These are phyloP conservation scores for Trametes maxima DNA, from an alignment of 768 basidiomycete species.

Conservation along the genomic window DNA sequence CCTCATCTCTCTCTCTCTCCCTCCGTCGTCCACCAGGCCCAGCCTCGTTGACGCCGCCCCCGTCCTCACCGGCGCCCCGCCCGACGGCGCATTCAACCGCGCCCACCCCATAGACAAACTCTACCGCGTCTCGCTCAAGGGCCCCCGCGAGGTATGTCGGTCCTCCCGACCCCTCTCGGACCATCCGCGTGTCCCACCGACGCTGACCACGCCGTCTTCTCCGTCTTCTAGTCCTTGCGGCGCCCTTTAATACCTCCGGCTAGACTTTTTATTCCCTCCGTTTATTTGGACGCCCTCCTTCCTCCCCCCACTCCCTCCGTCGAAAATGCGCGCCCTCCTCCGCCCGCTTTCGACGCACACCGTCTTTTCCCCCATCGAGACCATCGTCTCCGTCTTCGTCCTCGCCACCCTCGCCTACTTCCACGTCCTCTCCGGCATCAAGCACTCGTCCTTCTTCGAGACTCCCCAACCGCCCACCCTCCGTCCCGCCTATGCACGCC, in stretches of 20 bases:
- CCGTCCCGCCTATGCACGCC: constrained; percentile 57
- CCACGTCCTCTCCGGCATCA: constrained; percentile 87
- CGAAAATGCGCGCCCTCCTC: constrained; percentile 58
- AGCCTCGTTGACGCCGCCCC: constrained; percentile 11
- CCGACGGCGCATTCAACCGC: constrained; percentile 23
- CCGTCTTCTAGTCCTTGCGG: constrained; percentile 1
- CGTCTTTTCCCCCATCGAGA: constrained; percentile 81
- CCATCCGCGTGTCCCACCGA: background rate
- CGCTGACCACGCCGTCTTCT: background rate
- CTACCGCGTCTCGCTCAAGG: constrained; percentile 2
- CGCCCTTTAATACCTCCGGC: constrained; percentile 11
- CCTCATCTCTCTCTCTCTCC: background rate
- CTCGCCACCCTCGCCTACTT: constrained; percentile 94
- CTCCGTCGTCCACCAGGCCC: background rate
- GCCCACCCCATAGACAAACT: constrained; percentile 11
- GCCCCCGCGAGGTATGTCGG: constrained; percentile 4
- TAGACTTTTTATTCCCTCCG: constrained; percentile 24
- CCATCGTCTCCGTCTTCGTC: constrained; percentile 88
- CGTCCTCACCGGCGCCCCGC: constrained; percentile 19
- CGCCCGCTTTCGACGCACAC: constrained; percentile 72
- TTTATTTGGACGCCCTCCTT: constrained; percentile 11
- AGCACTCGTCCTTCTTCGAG: constrained; percentile 81
- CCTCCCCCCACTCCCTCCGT: constrained; percentile 1
- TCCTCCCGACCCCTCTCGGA: background rate
- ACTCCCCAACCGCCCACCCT: constrained; percentile 50